Evolutionary conservation across 1,139 yeast species (phyloP).

Genomic region (Arxiozyma slooffiae): DNA sequence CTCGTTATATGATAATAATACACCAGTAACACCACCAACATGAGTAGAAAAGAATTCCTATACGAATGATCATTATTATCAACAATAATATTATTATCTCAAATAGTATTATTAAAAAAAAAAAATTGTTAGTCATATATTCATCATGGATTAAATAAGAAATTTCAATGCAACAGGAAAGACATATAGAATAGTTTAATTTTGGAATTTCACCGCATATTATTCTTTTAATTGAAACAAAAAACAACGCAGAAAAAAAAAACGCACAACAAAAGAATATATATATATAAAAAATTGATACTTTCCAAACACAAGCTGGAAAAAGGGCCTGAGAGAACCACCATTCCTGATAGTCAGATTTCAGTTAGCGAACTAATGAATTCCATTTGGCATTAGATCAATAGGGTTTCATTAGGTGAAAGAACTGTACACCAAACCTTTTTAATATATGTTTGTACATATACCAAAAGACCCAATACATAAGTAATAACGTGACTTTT

Average conservation of each 20-base stretch:
- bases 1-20: conserved; percentile 71
- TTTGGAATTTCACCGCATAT: background rate
- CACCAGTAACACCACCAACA: conserved; percentile 73
- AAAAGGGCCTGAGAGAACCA: background rate
- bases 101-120: conserved; percentile 1
- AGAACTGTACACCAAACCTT: background rate
- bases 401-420: conserved; percentile 4
- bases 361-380: background rate
- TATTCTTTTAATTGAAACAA: too few relatives aligned
- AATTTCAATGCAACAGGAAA: background rate
- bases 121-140: conserved; percentile 9
- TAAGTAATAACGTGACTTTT: background rate
- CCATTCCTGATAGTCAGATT: background rate
- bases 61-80: conserved; percentile 12
- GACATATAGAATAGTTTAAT: background rate
- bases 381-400: background rate
- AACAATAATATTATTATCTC: background rate
- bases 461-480: background rate
- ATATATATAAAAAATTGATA: too few relatives aligned
- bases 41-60: conserved; percentile 85
- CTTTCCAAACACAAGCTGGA: background rate
- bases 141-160: background rate
- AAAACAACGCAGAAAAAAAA: background rate
- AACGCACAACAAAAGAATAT: background rate
- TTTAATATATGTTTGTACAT: background rate